These are phyloP conservation scores for Brassica hybrid DNA, from an alignment of 441 rosid genomes.

Conservation along the genomic window DNA sequence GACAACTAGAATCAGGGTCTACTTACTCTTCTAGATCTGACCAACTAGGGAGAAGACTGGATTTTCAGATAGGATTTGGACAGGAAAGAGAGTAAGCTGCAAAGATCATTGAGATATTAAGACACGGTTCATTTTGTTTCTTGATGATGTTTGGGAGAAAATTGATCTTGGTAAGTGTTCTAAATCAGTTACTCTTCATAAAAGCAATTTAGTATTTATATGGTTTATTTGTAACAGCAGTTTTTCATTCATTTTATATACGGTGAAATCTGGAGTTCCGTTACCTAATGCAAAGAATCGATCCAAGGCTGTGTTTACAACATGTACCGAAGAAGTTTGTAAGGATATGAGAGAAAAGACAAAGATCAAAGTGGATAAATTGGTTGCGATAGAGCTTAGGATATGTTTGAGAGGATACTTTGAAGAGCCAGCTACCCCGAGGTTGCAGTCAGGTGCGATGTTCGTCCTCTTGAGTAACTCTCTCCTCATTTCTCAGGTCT, in stretches of 20 bases:
- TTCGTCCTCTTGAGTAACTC: conserved; percentile 33
- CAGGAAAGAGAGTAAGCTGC: neutral
- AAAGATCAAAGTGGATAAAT: conserved; percentile 32
- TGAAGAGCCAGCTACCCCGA: conserved; percentile 26
- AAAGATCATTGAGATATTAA: no score
- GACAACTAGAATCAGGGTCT: no score
- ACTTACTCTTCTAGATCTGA: neutral
- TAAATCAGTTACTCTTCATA: no score
- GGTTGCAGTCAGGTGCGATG: conserved; percentile 33
- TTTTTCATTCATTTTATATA: neutral
- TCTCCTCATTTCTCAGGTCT: no score
- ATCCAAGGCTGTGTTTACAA: conserved; percentile 43
- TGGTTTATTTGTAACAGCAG: conserved; percentile 1
- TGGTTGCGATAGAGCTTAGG: conserved; percentile 38
- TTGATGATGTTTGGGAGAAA: no score
- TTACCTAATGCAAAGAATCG: conserved; percentile 8
- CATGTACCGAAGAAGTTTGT: conserved; percentile 44
- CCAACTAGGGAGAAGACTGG: conserved; percentile 37
- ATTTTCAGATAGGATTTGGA: conserved; percentile 27
- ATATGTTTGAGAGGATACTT: conserved; percentile 32
- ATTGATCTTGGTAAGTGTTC: no score
- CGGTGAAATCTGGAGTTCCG: conserved; percentile 36
- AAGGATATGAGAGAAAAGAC: conserved; percentile 41
- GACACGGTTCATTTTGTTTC: no score
- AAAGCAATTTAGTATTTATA: neutral